These are phyloP conservation scores for Mucor velutinosus DNA, from an alignment of 371 early-diverging fungal genomes.

Conservation along the genomic window DNA sequence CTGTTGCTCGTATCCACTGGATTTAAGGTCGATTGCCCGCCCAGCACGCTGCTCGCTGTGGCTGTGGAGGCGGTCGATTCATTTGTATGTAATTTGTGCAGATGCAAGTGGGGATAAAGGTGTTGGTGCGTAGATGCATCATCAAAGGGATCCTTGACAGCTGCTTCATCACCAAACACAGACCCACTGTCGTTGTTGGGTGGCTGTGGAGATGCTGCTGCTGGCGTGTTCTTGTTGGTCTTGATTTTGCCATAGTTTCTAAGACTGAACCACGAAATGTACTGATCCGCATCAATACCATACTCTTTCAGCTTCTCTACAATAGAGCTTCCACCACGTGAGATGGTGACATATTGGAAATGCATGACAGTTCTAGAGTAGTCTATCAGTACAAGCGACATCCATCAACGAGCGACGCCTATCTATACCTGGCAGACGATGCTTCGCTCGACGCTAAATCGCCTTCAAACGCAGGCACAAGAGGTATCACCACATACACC, in stretches of 20 bases:
- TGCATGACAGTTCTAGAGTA: constrained; percentile 67
- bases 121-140: constrained; percentile 2
- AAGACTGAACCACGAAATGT: constrained; percentile 79
- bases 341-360: constrained; percentile 84
- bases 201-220: background rate
- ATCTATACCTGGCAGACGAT: constrained; percentile 61
- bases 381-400: background rate
- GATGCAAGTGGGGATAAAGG: background rate
- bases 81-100: constrained; percentile 12
- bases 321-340: constrained; percentile 76
- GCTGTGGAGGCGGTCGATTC: background rate
- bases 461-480: constrained; percentile 90
- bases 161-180: constrained; percentile 12
- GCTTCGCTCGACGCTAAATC: constrained; percentile 78
- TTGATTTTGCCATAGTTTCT: constrained; percentile 70
- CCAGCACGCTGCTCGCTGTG: background rate
- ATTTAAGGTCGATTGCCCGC: background rate
- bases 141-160: constrained; percentile 22
- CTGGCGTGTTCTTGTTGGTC: background rate
- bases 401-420: too few relatives aligned
- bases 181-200: constrained; percentile 14
- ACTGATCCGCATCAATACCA: constrained; percentile 74
- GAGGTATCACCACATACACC: constrained; percentile 86
- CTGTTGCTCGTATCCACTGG: background rate
- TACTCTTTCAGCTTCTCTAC: constrained; percentile 59